phyloP scores from a whole-genome alignment of 768 basidiomycete species.

The Lentinula sp. region DNA sequence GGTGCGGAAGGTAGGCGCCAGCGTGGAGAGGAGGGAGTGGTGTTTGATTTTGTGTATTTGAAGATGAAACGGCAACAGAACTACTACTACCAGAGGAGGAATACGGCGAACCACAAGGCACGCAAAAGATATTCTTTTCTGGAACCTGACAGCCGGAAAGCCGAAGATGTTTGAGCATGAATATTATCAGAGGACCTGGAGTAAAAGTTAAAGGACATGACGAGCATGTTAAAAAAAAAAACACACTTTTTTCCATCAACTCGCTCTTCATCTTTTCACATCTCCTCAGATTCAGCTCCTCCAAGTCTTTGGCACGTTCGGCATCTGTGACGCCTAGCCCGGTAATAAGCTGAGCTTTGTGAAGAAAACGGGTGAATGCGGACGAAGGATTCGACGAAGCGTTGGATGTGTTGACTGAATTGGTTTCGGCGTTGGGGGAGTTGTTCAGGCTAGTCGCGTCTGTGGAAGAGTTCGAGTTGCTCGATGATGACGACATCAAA shows the following conservation, averaged over 20 bases:
- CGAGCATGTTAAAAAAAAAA: slow-evolving; percentile 1
- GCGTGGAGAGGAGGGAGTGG: slow-evolving; percentile 34
- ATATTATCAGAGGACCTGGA: slow-evolving; percentile 77
- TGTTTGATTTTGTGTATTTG: not conserved
- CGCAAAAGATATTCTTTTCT: slow-evolving; percentile 70
- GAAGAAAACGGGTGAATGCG: slow-evolving; percentile 45
- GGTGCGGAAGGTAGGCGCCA: slow-evolving; percentile 79
- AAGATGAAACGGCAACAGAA: not conserved
- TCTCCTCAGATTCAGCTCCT: slow-evolving; percentile 25
- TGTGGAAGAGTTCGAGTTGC: not conserved
- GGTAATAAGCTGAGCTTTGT: slow-evolving; percentile 39
- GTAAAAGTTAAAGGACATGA: not conserved
- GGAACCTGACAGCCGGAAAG: slow-evolving; percentile 68
- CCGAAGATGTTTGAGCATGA: slow-evolving; percentile 89
- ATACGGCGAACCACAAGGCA: slow-evolving; percentile 58
- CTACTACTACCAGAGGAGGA: not conserved
- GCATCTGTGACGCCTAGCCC: slow-evolving; percentile 43
- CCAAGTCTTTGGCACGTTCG: slow-evolving; percentile 35
- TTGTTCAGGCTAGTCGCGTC: not conserved
- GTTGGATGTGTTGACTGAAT: not conserved
- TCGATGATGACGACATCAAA: not conserved
- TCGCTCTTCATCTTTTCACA: slow-evolving; percentile 72
- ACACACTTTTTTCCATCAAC: slow-evolving; percentile 66
- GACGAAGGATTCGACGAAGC: slow-evolving; percentile 7
- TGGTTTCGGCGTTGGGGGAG: not conserved